Conservation (phyloP, 306 rosid species). For the Psophocarpus tetragonolobus region DNA sequence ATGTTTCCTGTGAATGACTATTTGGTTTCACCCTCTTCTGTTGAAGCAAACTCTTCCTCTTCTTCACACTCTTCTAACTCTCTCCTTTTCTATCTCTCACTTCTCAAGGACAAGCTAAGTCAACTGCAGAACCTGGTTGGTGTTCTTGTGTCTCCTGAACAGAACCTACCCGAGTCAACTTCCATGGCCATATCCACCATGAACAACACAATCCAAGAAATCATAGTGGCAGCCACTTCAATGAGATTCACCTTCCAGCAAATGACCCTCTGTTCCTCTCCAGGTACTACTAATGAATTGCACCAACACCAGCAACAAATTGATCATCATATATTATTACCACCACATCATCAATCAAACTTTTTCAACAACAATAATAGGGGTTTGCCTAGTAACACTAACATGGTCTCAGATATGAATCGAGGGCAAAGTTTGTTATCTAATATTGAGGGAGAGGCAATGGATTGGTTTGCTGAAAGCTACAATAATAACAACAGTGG, state of each 20-base stretch:
- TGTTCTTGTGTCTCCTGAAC: constrained; percentile 51
- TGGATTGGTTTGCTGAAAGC: constrained; percentile 52
- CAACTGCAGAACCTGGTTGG: constrained; percentile 56
- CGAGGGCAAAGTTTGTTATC: constrained; percentile 34
- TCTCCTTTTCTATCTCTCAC: constrained; percentile 64
- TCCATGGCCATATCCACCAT: constrained; percentile 50
- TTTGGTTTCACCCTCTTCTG: constrained; percentile 26
- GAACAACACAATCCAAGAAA: constrained; percentile 67
- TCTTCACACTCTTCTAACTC: constrained; percentile 42
- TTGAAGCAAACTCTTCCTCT: constrained; percentile 34
- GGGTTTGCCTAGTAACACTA: background rate
- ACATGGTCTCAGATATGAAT: background rate
- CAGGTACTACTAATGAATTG: constrained; percentile 32
- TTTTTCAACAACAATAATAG: background rate
- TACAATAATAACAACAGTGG: constrained; percentile 25
- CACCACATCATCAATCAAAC: constrained; percentile 20
- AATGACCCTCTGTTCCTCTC: constrained; percentile 35
- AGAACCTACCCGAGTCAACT: constrained; percentile 35
- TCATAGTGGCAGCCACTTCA: constrained; percentile 72
- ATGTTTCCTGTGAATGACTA: constrained; percentile 35
- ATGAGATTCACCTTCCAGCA: constrained; percentile 79
- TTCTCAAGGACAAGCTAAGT: constrained; percentile 66
- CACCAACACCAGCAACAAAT: constrained; percentile 25
- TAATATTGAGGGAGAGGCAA: constrained; percentile 32
- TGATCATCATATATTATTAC: constrained; percentile 17